phyloP scores from a whole-genome alignment of 1,284 basidiomycete species.

The Leccinum solheimii region DNA sequence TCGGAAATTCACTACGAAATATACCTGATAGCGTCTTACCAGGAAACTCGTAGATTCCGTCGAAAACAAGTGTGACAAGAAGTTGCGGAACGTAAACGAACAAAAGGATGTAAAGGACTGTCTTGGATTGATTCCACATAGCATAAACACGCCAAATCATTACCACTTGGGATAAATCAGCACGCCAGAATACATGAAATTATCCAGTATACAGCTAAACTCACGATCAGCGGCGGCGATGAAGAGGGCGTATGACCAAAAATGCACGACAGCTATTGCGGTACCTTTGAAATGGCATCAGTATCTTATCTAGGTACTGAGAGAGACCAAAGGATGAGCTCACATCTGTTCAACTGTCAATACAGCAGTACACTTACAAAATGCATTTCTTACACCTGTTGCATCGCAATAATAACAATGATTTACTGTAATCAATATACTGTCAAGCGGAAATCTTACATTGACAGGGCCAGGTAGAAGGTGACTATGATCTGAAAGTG shows the following conservation, averaged over 20 bases:
- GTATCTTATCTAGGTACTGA: neutral
- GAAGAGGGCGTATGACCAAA: conserved; percentile 16
- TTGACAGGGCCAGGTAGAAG: conserved; percentile 8
- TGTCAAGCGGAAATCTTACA: neutral
- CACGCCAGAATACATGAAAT: no score
- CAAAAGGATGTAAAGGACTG: conserved; percentile 8
- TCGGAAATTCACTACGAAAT: neutral
- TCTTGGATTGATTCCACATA: conserved; percentile 11
- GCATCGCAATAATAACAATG: neutral
- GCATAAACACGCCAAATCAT: conserved; percentile 19
- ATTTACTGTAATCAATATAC: neutral
- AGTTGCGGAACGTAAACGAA: conserved; percentile 1
- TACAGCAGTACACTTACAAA: neutral
- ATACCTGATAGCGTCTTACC: conserved; percentile 5
- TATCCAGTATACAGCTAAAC: neutral
- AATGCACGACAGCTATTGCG: conserved; percentile 1
- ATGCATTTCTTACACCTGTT: conserved; percentile 6
- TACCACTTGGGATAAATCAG: conserved; percentile 11
- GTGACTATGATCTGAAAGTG: conserved; percentile 1
- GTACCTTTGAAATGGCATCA: conserved; percentile 3
- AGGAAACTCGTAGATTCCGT: conserved; percentile 8
- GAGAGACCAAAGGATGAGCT: neutral
- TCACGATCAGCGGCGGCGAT: conserved; percentile 15
- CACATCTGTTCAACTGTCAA: conserved; percentile 11
- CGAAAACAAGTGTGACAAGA: conserved; percentile 3